phyloP scores from a whole-genome alignment of 106 monocot genomes.

The Agapanthus africanus region DNA sequence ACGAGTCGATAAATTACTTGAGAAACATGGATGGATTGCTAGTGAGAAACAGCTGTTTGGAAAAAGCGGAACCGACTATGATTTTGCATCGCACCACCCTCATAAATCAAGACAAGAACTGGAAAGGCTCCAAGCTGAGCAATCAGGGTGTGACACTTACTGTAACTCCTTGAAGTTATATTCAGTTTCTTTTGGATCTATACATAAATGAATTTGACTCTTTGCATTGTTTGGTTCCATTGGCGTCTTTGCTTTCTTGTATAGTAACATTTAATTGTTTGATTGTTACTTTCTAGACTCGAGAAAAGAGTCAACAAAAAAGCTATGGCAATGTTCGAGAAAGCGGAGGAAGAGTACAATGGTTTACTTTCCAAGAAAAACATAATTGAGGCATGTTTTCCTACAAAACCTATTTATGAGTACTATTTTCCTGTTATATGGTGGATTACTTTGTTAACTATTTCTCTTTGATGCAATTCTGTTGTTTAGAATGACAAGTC shows the following conservation, averaged over 20 bases:
- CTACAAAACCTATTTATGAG: background rate
- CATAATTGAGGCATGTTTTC: constrained; percentile 65
- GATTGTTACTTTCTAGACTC: constrained; percentile 35
- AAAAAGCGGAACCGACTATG: constrained; percentile 84
- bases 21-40: constrained; percentile 87
- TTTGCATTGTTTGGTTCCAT: background rate
- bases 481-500: constrained; percentile 79
- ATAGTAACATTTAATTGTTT: background rate
- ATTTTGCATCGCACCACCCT: constrained; percentile 68
- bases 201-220: background rate
- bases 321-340: constrained; percentile 98
- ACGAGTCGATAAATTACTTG: constrained; percentile 71
- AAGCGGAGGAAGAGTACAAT: constrained; percentile 96
- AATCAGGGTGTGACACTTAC: constrained; percentile 47
- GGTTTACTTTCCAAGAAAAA: constrained; percentile 79
- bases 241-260: background rate
- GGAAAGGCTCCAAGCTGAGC: constrained; percentile 73
- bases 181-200: background rate
- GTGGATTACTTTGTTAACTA: background rate
- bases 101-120: constrained; percentile 52
- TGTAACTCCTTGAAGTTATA: background rate
- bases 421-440: background rate
- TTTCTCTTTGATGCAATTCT: constrained; percentile 9
- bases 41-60: constrained; percentile 93
- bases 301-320: constrained; percentile 98